Evolutionary conservation across 331 rosid species (phyloP).

Genomic region (Ulmus americana): DNA sequence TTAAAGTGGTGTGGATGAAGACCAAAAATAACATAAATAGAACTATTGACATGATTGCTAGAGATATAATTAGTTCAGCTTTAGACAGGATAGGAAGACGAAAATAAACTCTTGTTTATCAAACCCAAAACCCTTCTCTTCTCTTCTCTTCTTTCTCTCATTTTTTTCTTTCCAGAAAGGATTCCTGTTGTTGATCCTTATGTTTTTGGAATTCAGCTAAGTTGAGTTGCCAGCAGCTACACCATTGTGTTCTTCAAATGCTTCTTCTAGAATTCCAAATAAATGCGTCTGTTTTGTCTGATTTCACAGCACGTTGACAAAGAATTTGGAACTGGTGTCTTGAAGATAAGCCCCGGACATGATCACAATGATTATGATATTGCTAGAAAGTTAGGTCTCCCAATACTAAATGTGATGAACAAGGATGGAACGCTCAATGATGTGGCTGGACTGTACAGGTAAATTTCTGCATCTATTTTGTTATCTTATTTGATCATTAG

Average conservation of each 20-base stretch:
- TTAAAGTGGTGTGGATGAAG: too few species aligned
- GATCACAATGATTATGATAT: constrained; percentile 90
- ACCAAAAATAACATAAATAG: too few species aligned
- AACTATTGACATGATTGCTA: too few species aligned
- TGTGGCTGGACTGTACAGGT: constrained; percentile 88
- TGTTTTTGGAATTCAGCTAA: neutral
- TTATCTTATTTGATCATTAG: constrained; percentile 15
- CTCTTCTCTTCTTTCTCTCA: neutral
- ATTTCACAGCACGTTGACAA: constrained; percentile 67
- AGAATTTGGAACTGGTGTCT: constrained; percentile 92
- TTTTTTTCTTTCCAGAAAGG: neutral
- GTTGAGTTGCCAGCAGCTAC: neutral
- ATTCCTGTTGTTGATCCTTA: too few species aligned
- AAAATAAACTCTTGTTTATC: too few species aligned
- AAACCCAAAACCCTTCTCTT: neutral
- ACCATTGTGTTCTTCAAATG: neutral
- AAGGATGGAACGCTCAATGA: constrained; percentile 90
- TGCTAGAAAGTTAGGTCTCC: constrained; percentile 95
- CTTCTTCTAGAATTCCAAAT: constrained; percentile 11
- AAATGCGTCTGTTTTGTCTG: constrained; percentile 7
- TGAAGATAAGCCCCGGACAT: constrained; percentile 98
- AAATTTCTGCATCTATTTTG: constrained; percentile 13
- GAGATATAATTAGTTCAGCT: too few species aligned
- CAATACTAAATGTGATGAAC: constrained; percentile 95
- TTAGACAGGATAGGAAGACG: too few species aligned